Evolutionary conservation across 768 basidiomycete genomes (phyloP), one percentile per base, ranked within the genome.

Genomic region (Lentinula sp.): DNA sequence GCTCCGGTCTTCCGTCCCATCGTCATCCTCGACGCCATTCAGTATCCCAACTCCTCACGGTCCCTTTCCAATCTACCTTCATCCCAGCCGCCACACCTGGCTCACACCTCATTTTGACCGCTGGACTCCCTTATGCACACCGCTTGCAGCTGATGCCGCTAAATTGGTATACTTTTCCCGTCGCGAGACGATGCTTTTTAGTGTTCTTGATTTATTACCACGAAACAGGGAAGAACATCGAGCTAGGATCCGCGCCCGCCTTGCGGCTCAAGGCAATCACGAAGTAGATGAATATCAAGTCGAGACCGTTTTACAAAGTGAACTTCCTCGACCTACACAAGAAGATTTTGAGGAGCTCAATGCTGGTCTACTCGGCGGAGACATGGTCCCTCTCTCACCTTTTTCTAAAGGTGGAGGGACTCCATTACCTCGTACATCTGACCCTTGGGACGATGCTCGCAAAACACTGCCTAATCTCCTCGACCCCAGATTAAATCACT

Each of bases 341-440:
- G 85, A 79, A 35, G 88, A 91, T 70, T 74, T 89, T 20, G 67
- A 71, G 15, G 85, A 88, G 64, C 70, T 85, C 64, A 88, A 87
- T 64, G 69, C 71, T 8, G 68, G 76, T 67, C 66, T 68, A 18
- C 67, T 72, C 9, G 77, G 76, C 20, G 70, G 59, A 16, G 59
- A 35, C 8, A 46, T 60, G 74, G 42, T 69, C n/a, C 5, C 62
- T 12, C 33, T 12, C 23, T 28, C 18, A 28, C 32, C 23, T 4
- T 41, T 20, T 15, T 10, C 18, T 4, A 61, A 56, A 28, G 52
- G 52, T 13, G 55, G 52, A 3, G 60, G 55, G 9, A 57, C 53
- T 13, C 51, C 42, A 2, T 35, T 61, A 13, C 39, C 55, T 37
- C 41, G 20, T 41, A 9, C 23, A 20, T 2, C 45, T 15, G 55